phyloP scores from a whole-genome alignment of 2,329 filamentous ascomycete species.

The Botryotinia narcissicola region DNA sequence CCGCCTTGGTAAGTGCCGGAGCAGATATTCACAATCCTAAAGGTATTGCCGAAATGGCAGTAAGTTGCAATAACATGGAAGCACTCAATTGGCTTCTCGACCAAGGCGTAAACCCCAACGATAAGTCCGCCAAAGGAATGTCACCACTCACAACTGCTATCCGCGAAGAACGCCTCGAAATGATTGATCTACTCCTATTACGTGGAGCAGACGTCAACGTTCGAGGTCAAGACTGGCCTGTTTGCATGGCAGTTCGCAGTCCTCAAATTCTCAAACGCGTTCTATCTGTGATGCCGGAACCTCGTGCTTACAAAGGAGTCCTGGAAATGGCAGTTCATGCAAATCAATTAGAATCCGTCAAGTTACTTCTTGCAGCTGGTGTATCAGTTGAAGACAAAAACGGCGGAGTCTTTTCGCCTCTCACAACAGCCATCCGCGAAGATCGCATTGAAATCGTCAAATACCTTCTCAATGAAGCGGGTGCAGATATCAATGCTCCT shows the following conservation, averaged over 20 bases:
- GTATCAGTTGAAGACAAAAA: constrained; percentile 70
- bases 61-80: constrained; percentile 59
- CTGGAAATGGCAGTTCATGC: constrained; percentile 67
- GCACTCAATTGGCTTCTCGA: constrained; percentile 60
- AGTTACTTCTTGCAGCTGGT: constrained; percentile 44
- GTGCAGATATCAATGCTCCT: constrained; percentile 63
- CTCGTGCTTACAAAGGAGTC: constrained; percentile 62
- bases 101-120: constrained; percentile 59
- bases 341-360: constrained; percentile 64
- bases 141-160: constrained; percentile 67
- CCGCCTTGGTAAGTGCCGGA: constrained; percentile 58
- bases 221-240: constrained; percentile 67
- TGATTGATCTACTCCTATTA: constrained; percentile 57
- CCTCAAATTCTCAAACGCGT: constrained; percentile 59
- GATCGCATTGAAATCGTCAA: constrained; percentile 57
- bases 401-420: constrained; percentile 67
- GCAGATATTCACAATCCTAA: constrained; percentile 58
- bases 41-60: constrained; percentile 64
- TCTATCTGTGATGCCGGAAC: constrained; percentile 55
- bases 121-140: constrained; percentile 54
- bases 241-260: constrained; percentile 64
- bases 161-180: constrained; percentile 55
- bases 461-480: constrained; percentile 59
- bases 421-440: constrained; percentile 67
- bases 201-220: constrained; percentile 61